These are phyloP conservation scores for Coemansia furcata DNA, from an alignment of 192 early-diverging fungal genomes.

Conservation along the genomic window DNA sequence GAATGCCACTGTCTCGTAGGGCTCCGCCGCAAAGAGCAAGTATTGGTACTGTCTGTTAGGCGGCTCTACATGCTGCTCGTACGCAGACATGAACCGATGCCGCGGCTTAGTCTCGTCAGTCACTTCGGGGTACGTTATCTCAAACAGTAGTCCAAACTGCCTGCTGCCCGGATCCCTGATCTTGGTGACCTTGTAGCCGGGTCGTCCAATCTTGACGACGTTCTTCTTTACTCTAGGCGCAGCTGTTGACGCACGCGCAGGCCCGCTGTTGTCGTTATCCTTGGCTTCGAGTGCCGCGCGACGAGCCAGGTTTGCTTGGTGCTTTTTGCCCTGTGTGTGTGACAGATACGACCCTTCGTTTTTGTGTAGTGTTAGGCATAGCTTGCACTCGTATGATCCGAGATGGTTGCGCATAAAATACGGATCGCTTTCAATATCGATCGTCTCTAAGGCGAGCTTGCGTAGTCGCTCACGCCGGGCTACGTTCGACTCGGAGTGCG, in stretches of 20 bases:
- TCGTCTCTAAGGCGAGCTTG: constrained; percentile 91
- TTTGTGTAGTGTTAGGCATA: constrained; percentile 80
- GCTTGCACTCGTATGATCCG: constrained; percentile 78
- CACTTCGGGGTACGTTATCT: constrained; percentile 94
- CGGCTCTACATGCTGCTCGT: constrained; percentile 87
- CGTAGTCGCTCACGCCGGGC: constrained; percentile 92
- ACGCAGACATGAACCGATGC: constrained; percentile 96
- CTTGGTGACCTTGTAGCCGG: constrained; percentile 92
- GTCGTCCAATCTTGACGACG: constrained; percentile 92
- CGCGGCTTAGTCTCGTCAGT: constrained; percentile 78
- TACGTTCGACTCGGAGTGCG: constrained; percentile 81
- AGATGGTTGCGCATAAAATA: constrained; percentile 96
- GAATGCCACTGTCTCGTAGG: constrained; percentile 93
- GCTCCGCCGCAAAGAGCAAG: constrained; percentile 91
- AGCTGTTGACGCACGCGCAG: not conserved
- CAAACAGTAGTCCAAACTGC: constrained; percentile 89
- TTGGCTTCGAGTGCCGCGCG: constrained; percentile 83
- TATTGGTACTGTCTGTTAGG: constrained; percentile 91
- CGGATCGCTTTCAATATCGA: constrained; percentile 94
- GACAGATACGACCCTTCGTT: constrained; percentile 95
- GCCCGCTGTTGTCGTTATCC: constrained; percentile 52
- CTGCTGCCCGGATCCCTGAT: constrained; percentile 82
- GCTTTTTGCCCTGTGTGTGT: constrained; percentile 98
- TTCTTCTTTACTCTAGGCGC: constrained; percentile 60
- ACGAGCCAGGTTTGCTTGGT: constrained; percentile 89